Evolutionary conservation across 2,329 filamentous ascomycete species (phyloP), one percentile per base, ranked within the genome.

Genomic region (Ophiocordyceps unilateralis): DNA sequence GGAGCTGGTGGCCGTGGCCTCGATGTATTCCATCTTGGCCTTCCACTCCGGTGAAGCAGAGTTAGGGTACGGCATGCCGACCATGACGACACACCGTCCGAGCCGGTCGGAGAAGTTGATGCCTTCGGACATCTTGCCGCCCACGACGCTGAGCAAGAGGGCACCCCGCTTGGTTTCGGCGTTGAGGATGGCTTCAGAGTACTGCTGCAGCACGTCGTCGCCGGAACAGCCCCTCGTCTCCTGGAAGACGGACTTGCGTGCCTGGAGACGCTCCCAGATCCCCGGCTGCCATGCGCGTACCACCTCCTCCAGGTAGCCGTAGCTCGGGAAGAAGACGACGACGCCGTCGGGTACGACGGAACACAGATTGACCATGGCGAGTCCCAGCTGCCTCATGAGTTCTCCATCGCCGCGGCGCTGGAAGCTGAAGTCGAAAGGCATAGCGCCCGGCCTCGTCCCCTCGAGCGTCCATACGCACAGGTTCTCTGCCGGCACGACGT

Each of bases 91-190:
- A 43, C 84, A 89, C 22, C 91, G 79, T 1, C 91, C 91, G 0
- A 98, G 76, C 3, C 73, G 70, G 62, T 98, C 88, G 1, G 85
- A 89, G 64, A 98, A 98, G 62, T 98, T 98, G 65, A 98, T 98
- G 49, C 91, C 91, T 62, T 98, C 91, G 45, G 85, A 93, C 64
- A 98, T 81, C 51, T 89, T 93, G 14, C 91, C 91, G 43, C 89
- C 89, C 3, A 98, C 81, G 3, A 98, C 88, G 43, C 86, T 88
- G 22, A 98, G 73, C 0, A 98, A 72, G 0, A 96, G 64, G 0
- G 83, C 89, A 0, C 88, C 52, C 34, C 34, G 14, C 22, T 20
- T 28, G n/a, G 4, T 2, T 14, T 19, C 22, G 38, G 1, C n/a
- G 36, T 43, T 48, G 2, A 74, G 54, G 32, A 96, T 79, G 3